These are phyloP conservation scores for Hymenoscyphus infarciens DNA, from an alignment of 2,329 filamentous ascomycete genomes.

Conservation along the genomic window DNA sequence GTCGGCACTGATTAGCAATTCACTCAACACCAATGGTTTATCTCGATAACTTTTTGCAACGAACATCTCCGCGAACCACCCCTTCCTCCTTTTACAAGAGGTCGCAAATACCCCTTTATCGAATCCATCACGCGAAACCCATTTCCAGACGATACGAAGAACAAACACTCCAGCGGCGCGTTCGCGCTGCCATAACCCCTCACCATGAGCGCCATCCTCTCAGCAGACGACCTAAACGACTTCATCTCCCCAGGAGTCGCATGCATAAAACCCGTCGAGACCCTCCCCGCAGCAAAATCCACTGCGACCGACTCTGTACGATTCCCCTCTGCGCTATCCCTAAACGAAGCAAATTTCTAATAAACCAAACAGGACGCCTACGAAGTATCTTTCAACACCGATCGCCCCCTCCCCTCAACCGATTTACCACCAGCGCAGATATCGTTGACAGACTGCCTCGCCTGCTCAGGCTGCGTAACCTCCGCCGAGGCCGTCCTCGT, in stretches of 20 bases:
- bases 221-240: conserved; percentile 94
- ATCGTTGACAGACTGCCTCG: conserved; percentile 93
- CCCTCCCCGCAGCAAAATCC: conserved; percentile 64
- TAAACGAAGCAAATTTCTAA: background rate
- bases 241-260: conserved; percentile 97
- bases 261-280: conserved; percentile 97
- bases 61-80: background rate
- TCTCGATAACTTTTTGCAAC: background rate
- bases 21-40: background rate
- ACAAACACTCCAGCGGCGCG: conserved; percentile 17
- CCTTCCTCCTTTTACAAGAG: background rate
- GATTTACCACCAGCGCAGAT: conserved; percentile 76
- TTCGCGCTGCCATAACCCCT: conserved; percentile 18
- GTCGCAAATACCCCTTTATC: background rate
- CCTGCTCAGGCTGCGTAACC: conserved; percentile 95
- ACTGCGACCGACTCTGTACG: conserved; percentile 42
- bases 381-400: conserved; percentile 93
- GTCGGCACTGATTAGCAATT: background rate
- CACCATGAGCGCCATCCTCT: conserved; percentile 92
- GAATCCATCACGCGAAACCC: background rate
- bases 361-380: conserved; percentile 42
- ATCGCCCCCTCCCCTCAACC: conserved; percentile 50
- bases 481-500: conserved; percentile 97
- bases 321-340: background rate
- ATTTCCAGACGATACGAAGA: background rate